phyloP scores from a whole-genome alignment of 2,329 filamentous ascomycete species.

The Botrytis sinoallii region DNA sequence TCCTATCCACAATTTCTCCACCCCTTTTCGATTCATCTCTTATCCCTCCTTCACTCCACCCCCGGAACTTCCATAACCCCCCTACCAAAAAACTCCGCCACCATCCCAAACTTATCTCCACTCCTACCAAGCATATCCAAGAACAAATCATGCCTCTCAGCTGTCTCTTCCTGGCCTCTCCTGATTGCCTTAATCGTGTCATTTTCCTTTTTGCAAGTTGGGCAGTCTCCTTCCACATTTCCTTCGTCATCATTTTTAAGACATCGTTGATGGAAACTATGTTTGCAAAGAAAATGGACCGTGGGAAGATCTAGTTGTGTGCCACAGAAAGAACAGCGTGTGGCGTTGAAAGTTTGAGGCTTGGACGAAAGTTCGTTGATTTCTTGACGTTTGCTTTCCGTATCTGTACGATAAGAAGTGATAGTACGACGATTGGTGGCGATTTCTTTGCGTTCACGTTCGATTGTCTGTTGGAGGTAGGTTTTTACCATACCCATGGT shows the following conservation, averaged over 20 bases:
- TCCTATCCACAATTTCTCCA: neutral
- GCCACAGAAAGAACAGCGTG: slow-evolving; percentile 79
- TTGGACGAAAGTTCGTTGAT: slow-evolving; percentile 73
- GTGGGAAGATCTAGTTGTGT: slow-evolving; percentile 74
- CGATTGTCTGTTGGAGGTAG: slow-evolving; percentile 85
- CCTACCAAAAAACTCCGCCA: slow-evolving; percentile 91
- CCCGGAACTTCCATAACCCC: slow-evolving; percentile 71
- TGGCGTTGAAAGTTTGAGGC: slow-evolving; percentile 85
- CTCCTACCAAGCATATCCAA: slow-evolving; percentile 72
- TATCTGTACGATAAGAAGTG: slow-evolving; percentile 79
- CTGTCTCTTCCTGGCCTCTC: slow-evolving; percentile 79
- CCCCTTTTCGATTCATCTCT: neutral
- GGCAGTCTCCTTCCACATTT: slow-evolving; percentile 73
- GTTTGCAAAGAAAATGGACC: slow-evolving; percentile 95
- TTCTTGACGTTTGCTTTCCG: slow-evolving; percentile 73
- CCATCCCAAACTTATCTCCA: slow-evolving; percentile 80
- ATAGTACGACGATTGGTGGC: slow-evolving; percentile 75
- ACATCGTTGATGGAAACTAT: slow-evolving; percentile 92
- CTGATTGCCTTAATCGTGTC: slow-evolving; percentile 85
- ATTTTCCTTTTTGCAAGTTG: slow-evolving; percentile 79
- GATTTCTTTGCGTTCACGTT: slow-evolving; percentile 84
- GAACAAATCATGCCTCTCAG: slow-evolving; percentile 86
- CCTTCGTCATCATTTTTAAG: slow-evolving; percentile 49
- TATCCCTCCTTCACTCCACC: neutral
- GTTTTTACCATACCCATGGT: slow-evolving; percentile 97